Evolutionary conservation across 169 alveolate genomes (phyloP), one percentile per base, ranked within the genome.

Genomic region (Eimeria mitis): DNA sequence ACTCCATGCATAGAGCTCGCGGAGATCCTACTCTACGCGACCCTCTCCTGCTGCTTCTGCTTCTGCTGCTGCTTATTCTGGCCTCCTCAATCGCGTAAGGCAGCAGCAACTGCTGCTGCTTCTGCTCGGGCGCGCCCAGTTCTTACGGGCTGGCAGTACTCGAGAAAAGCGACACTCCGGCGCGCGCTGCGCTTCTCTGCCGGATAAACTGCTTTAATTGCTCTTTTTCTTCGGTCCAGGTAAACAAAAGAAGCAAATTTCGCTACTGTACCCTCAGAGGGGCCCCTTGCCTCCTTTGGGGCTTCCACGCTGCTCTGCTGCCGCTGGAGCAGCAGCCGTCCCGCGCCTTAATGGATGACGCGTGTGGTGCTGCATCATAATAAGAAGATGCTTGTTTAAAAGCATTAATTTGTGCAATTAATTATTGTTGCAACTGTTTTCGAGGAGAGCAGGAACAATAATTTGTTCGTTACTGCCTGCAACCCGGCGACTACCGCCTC

Each of bases 241-340:
- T 8, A 71, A 37, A 71, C 81, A 37, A 71, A 71, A 37, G 52
- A 71, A 37, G 5, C 54, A 37, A 37, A 37, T 1, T 37, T 5
- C n/a, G 54, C 81, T 71, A 9, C n/a, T 71, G 81, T 71, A 19
- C 81, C 81, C 52, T 71, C 8, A 71, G 2, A 34, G 52, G 81
- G 81, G 81, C 81, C 81, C 81, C 81, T 71, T 71, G 52, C 54
- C 54, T 71, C 81, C 76, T 37, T 71, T 71, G 81, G 81, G 81
- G 81, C 81, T 71, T 52, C 81, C 81, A 54, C 31, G 52, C 81
- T 71, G 49, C 49, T 71, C 81, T 71, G 52, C 81, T 71, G 81
- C 81, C 3, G 49, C 81, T 21, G 81, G 54, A 37, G 81, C 81
- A 6, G 81, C 14, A 56, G 65, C 65, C 11, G 65, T 23, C 54